These are phyloP conservation scores for Holtermanniella nyarrowii DNA, from an alignment of 768 basidiomycete species.

Conservation along the genomic window DNA sequence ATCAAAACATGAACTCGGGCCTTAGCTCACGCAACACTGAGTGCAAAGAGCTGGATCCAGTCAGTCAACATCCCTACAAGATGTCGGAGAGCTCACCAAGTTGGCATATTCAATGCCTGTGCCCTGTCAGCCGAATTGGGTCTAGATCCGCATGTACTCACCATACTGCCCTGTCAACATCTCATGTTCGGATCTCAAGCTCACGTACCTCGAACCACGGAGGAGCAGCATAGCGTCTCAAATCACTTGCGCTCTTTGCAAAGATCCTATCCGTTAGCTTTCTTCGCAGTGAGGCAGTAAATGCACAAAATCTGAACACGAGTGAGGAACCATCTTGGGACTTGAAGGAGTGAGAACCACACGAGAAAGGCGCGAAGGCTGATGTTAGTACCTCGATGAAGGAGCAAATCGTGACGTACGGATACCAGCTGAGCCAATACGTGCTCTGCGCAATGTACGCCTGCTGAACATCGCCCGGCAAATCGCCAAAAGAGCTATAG, in stretches of 20 bases:
- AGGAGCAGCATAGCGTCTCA: constrained; percentile 13
- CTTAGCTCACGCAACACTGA: constrained; percentile 19
- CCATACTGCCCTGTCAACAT: no score
- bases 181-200: no score
- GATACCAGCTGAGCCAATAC: constrained; percentile 35
- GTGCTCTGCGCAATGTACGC: constrained; percentile 31
- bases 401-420: constrained; percentile 16
- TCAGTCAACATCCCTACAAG: background rate
- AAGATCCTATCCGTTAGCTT: background rate
- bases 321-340: constrained; percentile 13
- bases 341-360: constrained; percentile 19
- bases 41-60: constrained; percentile 19
- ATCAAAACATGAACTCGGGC: background rate
- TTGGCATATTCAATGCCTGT: constrained; percentile 30
- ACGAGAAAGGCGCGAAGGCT: constrained; percentile 12
- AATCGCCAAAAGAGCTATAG: constrained; percentile 15
- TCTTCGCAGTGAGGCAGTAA: background rate
- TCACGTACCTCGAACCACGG: constrained; percentile 24
- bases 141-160: no score
- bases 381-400: background rate
- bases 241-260: constrained; percentile 9
- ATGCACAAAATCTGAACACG: constrained; percentile 9
- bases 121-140: background rate
- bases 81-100: constrained; percentile 13
- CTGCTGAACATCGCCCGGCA: constrained; percentile 23